Evolutionary conservation across 345 rosid species (phyloP), one percentile per base, ranked within the genome.

Genomic region (Heritiera fomes): DNA sequence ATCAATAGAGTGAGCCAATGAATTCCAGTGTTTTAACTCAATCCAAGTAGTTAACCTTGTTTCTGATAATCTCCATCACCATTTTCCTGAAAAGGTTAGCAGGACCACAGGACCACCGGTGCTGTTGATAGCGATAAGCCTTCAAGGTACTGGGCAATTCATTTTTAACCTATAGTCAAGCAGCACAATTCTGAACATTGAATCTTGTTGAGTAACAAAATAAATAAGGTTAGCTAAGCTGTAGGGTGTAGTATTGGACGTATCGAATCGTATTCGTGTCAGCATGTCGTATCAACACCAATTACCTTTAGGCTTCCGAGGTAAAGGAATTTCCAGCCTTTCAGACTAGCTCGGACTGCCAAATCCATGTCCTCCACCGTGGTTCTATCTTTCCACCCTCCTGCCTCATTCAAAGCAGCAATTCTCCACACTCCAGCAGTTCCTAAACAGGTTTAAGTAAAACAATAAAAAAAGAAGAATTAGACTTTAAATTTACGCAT

Each of bases 311-410:
- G 43, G 64, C 52, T 75, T 13, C 94, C 92, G 55, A 92, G 91
- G 85, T 96, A 96, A 41, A 96, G 77, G 43, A 96, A 96, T 75
- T 92, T 91, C 99, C 99, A 96, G 77, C 98, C 99, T 83, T 89
- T 94, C 45, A 96, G 97, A 87, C 97, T 92, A 17, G 99, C 99
- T 66, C 99, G 87, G 43, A 96, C 99, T 0, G 99, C 99, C 56
- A 96, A 89, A 74, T 96, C 99, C 99, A 96, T 96, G 65, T 96
- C 99, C 80, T 96, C 99, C 53, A 96, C 99, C 0, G 99, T 96
- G 63, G 99, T 96, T 84, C 99, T 88, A 52, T 96, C 99, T 84
- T 96, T 94, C 99, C 99, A 96, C 7, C 99, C 99, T 45, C 99
- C 99, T 7, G 99, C 99, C 82, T 96, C 99, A 65, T 84, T 92